Evolutionary conservation across 768 basidiomycete genomes (phyloP).

Genomic region (Tylopilus plumbeoviolaceoides): DNA sequence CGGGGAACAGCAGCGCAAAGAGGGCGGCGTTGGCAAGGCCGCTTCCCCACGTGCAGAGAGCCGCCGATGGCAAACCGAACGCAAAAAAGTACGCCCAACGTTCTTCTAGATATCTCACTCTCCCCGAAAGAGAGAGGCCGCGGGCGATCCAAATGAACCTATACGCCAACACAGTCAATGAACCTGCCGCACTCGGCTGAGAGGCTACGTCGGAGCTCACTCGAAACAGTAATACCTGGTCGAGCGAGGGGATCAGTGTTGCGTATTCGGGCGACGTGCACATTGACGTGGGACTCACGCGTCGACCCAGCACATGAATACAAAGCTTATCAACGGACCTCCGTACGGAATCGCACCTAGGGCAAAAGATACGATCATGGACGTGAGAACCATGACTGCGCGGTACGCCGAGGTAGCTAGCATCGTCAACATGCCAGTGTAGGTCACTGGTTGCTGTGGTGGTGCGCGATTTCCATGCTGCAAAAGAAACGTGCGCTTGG

Average conservation of each 20-base stretch:
- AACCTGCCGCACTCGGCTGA: background rate
- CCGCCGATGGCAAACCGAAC: conserved; percentile 77
- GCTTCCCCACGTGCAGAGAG: conserved; percentile 68
- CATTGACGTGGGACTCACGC: conserved; percentile 53
- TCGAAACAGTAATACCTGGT: conserved; percentile 87
- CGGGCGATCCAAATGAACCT: conserved; percentile 80
- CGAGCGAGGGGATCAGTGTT: background rate
- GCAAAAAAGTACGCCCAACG: conserved; percentile 87
- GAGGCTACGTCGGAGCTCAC: conserved; percentile 38
- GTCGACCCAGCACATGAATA: conserved; percentile 83
- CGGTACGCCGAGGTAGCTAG: conserved; percentile 81
- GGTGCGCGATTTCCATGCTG: conserved; percentile 62
- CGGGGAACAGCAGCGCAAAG: conserved; percentile 80
- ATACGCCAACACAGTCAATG: conserved; percentile 11
- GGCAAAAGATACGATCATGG: conserved; percentile 62
- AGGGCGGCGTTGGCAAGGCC: conserved; percentile 76
- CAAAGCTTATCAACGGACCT: conserved; percentile 57
- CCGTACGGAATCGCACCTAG: conserved; percentile 61
- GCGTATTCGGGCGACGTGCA: background rate
- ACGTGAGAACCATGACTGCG: conserved; percentile 76
- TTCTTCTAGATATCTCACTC: conserved; percentile 77
- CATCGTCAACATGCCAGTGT: conserved; percentile 66
- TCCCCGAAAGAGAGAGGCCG: conserved; percentile 60
- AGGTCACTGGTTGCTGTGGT: conserved; percentile 49
- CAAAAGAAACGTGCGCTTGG: conserved; percentile 68